Evolutionary conservation across 2,329 filamentous ascomycete genomes (phyloP).

Genomic region (Diplodia corticola): DNA sequence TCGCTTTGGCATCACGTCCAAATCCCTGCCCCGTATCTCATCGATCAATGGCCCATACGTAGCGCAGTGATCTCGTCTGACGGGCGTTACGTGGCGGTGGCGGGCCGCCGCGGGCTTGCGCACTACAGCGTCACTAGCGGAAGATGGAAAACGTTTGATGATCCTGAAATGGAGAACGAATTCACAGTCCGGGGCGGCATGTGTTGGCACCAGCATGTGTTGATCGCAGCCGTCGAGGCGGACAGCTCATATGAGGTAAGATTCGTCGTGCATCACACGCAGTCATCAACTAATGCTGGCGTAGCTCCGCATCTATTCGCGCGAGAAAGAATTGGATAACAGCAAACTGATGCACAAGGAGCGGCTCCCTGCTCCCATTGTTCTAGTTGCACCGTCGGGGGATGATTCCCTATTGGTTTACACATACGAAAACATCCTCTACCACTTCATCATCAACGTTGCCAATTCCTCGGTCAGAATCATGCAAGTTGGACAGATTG

Average conservation of each 20-base stretch:
- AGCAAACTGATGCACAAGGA: slow-evolving; percentile 74
- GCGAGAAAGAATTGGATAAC: slow-evolving; percentile 76
- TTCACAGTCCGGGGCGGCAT: slow-evolving; percentile 93
- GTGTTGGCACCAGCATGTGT: slow-evolving; percentile 97
- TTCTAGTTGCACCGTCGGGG: slow-evolving; percentile 83
- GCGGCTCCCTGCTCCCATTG: slow-evolving; percentile 78
- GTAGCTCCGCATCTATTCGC: slow-evolving; percentile 83
- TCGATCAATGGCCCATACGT: slow-evolving; percentile 91
- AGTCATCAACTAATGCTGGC: neutral
- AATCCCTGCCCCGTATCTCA: slow-evolving; percentile 79
- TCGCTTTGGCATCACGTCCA: slow-evolving; percentile 94
- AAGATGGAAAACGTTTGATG: slow-evolving; percentile 91
- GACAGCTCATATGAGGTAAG: slow-evolving; percentile 72
- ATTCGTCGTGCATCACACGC: neutral
- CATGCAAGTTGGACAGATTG: slow-evolving; percentile 95
- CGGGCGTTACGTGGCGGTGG: slow-evolving; percentile 92
- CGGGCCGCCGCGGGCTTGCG: slow-evolving; percentile 85
- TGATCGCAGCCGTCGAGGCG: slow-evolving; percentile 90
- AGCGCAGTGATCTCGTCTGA: slow-evolving; percentile 86
- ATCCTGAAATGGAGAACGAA: slow-evolving; percentile 77
- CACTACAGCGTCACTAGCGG: slow-evolving; percentile 96
- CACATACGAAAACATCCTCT: slow-evolving; percentile 92
- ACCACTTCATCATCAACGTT: slow-evolving; percentile 86
- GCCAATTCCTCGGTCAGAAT: slow-evolving; percentile 71
- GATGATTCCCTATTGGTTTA: slow-evolving; percentile 95